Evolutionary conservation across 1,284 basidiomycete genomes (phyloP).

Genomic region (Heterobasidion irregulare): DNA sequence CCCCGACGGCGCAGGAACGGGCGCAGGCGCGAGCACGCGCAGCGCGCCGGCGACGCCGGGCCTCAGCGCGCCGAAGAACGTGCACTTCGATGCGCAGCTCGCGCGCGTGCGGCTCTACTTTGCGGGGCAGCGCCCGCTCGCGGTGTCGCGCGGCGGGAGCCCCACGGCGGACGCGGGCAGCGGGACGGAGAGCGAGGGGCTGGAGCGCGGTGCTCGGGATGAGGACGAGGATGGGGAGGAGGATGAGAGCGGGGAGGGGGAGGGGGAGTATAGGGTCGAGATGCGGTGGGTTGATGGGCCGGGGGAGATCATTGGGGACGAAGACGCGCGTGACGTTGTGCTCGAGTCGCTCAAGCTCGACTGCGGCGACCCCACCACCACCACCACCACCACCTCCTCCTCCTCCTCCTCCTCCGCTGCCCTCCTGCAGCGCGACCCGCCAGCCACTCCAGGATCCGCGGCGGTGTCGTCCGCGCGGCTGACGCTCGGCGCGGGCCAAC

Average conservation of each 20-base stretch:
- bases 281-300: conserved; percentile 27
- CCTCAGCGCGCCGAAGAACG: conserved; percentile 52
- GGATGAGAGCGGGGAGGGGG: background rate
- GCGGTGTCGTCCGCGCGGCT: too few species aligned
- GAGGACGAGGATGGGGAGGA: conserved; percentile 23
- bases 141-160: conserved; percentile 86
- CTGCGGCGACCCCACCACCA: background rate
- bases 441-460: too few species aligned
- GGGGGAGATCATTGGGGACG: background rate
- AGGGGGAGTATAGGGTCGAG: conserved; percentile 24
- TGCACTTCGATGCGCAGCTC: conserved; percentile 89
- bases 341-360: background rate
- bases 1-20: background rate
- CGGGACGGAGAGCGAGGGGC: conserved; percentile 63
- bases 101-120: conserved; percentile 93
- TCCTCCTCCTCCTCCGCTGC: too few species aligned
- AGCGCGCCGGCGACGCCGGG: conserved; percentile 55
- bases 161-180: conserved; percentile 48
- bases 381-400: too few species aligned
- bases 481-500: conserved; percentile 19
- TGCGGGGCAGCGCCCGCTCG: conserved; percentile 88
- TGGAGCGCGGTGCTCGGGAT: conserved; percentile 31
- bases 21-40: background rate
- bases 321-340: conserved; percentile 24
- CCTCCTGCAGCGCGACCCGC: too few species aligned